These are phyloP conservation scores for Elsinoe fawcettii DNA, from an alignment of 2,329 filamentous ascomycete species.

Conservation along the genomic window DNA sequence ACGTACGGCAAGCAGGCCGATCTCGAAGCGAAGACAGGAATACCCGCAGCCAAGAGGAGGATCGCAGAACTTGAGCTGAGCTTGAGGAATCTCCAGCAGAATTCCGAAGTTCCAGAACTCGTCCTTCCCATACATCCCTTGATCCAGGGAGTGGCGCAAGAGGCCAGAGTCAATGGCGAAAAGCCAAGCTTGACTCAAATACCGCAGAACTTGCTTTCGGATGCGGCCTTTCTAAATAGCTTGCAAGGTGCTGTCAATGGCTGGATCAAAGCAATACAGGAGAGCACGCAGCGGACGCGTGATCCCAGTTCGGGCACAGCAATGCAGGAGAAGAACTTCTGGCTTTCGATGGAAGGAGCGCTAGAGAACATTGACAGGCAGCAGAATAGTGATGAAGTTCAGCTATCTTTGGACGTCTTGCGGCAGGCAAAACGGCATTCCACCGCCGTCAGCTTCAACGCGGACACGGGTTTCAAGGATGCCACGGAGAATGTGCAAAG, in stretches of 20 bases:
- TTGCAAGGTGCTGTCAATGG: slow-evolving; percentile 89
- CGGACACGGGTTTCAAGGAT: slow-evolving; percentile 93
- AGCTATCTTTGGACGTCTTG: slow-evolving; percentile 85
- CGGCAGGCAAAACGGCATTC: slow-evolving; percentile 97
- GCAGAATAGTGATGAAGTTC: slow-evolving; percentile 78
- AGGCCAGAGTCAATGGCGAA: slow-evolving; percentile 56
- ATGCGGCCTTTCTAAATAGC: slow-evolving; percentile 87
- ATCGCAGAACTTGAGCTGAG: slow-evolving; percentile 90
- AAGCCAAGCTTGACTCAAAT: slow-evolving; percentile 74
- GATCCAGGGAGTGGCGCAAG: slow-evolving; percentile 76
- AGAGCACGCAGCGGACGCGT: slow-evolving; percentile 86
- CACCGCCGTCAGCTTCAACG: slow-evolving; percentile 91
- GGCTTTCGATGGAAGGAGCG: slow-evolving; percentile 92
- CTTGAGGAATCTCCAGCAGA: slow-evolving; percentile 86
- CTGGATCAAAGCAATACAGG: slow-evolving; percentile 98
- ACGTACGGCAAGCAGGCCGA: slow-evolving; percentile 63
- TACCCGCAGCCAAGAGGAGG: slow-evolving; percentile 95
- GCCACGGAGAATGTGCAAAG: slow-evolving; percentile 94
- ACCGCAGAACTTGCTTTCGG: slow-evolving; percentile 65
- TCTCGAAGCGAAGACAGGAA: slow-evolving; percentile 84
- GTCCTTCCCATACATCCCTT: slow-evolving; percentile 80
- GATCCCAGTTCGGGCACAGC: slow-evolving; percentile 73
- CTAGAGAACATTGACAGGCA: slow-evolving; percentile 87
- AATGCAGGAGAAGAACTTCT: slow-evolving; percentile 97
- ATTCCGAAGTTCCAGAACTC: slow-evolving; percentile 93